Percentiles rank a stretch among this genome's conserved stretches.
Conservation (phyloP, 2,329 filamentous ascomycete species). For the Fusarium sambucinum region DNA sequence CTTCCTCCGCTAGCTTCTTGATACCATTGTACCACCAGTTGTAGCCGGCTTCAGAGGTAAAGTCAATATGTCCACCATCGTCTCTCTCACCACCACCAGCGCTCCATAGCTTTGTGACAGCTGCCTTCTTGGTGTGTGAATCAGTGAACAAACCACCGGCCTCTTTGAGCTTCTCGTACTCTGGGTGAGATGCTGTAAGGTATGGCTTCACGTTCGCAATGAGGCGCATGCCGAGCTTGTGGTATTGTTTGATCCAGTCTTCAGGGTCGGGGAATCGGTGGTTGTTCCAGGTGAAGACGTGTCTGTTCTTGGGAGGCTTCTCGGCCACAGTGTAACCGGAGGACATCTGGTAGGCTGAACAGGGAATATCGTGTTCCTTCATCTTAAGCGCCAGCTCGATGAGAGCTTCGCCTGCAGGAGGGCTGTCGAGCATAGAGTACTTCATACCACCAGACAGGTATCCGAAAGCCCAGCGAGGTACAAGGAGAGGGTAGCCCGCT, state of each 20-base stretch:
- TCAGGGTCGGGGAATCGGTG: conserved; percentile 77
- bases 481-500: conserved; percentile 74
- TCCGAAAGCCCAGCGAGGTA: conserved; percentile 78
- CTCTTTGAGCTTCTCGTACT: conserved; percentile 70
- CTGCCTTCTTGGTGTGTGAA: conserved; percentile 62
- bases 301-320: conserved; percentile 74
- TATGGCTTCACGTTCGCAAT: conserved; percentile 82
- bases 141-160: conserved; percentile 74
- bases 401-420: conserved; percentile 68
- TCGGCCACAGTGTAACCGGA: conserved; percentile 79
- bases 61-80: conserved; percentile 79
- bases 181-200: conserved; percentile 74
- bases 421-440: conserved; percentile 64
- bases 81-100: conserved; percentile 77
- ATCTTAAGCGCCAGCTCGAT: conserved; percentile 72
- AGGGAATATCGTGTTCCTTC: conserved; percentile 74
- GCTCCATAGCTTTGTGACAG: conserved; percentile 75
- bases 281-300: conserved; percentile 76
- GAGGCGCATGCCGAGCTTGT: conserved; percentile 73
- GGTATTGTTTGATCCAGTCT: conserved; percentile 71
- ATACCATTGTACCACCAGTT: conserved; percentile 80
- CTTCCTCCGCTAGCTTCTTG: conserved; percentile 68
- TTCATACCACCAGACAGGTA: conserved; percentile 76
- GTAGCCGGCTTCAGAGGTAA: conserved; percentile 74
- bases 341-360: conserved; percentile 78